Evolutionary conservation across 305 asterid genomes (phyloP), one percentile per base, ranked within the genome.

Genomic region (Fraxinus nigra): DNA sequence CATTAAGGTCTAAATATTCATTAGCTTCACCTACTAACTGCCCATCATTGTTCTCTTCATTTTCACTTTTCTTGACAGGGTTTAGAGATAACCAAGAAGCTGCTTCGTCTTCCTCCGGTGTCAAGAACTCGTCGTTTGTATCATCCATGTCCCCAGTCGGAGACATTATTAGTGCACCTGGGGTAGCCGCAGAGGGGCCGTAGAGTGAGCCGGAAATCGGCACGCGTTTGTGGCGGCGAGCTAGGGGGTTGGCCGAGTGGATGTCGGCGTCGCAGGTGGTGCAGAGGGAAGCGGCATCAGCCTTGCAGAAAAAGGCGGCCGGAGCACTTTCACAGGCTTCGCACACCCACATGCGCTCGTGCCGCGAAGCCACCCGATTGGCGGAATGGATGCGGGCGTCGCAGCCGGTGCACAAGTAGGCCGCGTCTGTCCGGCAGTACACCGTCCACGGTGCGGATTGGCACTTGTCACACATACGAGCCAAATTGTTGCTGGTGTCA

Each of bases 331-430:
- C 94, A 59, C 95, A 92, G 9, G 94, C 90, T 74, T 88, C 92
- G 82, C 97, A 91, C 6, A 93, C 85, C 86, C 87, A 79, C 0
- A 91, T 92, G 16, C 95, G 92, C 75, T 92, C 92, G 80, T 92
- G 97, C 54, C 84, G 85, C 2, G 89, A 86, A 7, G 92, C 88
- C 85, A 43, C 35, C 69, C 54, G 82, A 20, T 81, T 85, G 78
- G 85, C 84, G 0, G 87, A 76, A 86, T 92, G 97, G 86, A 90
- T 85, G 69, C 89, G 92, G 40, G 89, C 83, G 40, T 94, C 97
- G 76, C 98, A 91, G 84, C 69, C 61, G 38, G 81, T 70, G 86
- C 98, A 94, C 79, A 94, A 94, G 87, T 85, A 94, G 22, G 97
- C 93, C 0, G 87, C 20, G 84, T 92, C 95, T 1, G 91, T 85